Evolutionary conservation across 257 asterid genomes (phyloP).

Genomic region (Jasminum sambac): DNA sequence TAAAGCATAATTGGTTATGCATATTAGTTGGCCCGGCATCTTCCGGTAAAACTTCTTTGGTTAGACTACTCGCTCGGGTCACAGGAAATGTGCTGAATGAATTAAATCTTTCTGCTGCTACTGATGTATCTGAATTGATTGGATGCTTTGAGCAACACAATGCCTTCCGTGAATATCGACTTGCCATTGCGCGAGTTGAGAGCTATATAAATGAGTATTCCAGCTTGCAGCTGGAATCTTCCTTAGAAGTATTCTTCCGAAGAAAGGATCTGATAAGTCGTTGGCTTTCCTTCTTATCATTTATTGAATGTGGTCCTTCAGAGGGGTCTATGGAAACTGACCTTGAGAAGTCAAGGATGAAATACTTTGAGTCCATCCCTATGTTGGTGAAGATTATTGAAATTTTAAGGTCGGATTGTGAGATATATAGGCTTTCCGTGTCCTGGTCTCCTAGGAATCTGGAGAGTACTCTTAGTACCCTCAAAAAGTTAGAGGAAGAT

Average conservation of each 20-base stretch:
- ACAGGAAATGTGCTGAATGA: constrained; percentile 87
- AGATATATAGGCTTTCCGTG: constrained; percentile 34
- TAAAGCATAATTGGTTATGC: constrained; percentile 88
- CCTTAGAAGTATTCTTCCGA: constrained; percentile 40
- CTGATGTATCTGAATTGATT: constrained; percentile 92
- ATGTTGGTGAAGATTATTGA: constrained; percentile 63
- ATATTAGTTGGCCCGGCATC: constrained; percentile 90
- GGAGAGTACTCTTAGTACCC: constrained; percentile 42
- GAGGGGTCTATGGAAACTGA: constrained; percentile 35
- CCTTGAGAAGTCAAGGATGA: constrained; percentile 44
- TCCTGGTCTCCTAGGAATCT: constrained; percentile 74
- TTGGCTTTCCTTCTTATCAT: constrained; percentile 73
- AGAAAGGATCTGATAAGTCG: constrained; percentile 48
- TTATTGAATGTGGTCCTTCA: constrained; percentile 34
- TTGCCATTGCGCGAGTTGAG: constrained; percentile 64
- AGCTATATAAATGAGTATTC: constrained; percentile 68
- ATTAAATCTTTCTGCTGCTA: constrained; percentile 87
- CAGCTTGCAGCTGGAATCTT: constrained; percentile 59
- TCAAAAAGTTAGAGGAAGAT: constrained; percentile 54
- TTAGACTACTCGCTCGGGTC: constrained; percentile 76
- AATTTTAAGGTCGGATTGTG: constrained; percentile 43
- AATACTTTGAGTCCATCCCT: constrained; percentile 43
- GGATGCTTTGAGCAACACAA: constrained; percentile 97
- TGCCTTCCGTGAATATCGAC: constrained; percentile 73
- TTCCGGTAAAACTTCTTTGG: constrained; percentile 85